Base-by-base conservation (phyloP, 495 filamentous ascomycete species). In the Penicillium antarcticum region DNA sequence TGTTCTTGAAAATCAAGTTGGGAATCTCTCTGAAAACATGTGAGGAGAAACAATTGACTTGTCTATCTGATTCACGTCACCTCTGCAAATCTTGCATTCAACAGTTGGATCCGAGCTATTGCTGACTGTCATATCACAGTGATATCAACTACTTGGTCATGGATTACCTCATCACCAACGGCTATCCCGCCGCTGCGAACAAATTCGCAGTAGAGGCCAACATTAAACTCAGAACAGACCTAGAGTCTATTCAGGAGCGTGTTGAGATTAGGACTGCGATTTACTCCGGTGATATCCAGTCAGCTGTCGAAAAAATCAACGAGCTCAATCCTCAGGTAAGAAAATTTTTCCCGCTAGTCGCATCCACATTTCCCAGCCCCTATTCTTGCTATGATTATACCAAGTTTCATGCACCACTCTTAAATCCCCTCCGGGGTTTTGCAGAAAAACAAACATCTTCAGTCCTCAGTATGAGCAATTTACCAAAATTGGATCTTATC, bases 361-460 rank as follows among this genome's bases (percentile, higher is more conserved):
- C 23, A 32, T 58, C 14, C 38, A 43, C 41, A 32, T 51, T 42
- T 36, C 45, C 24, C 45, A 31, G 36, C 19, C 52, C 11, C 45
- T 36, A 51, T 35, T 57, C 51, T 79, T 82, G 82, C 84, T 76
- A 92, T 91, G 92, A 97, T 97, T 95, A 95, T 75, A 89, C 68
- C 66, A 75, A 78, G 82, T 91, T 91, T 95, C 94, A 97, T 97
- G 92, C 95, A 99, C 92, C 92, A 97, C 92, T 91, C 92, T 87
- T 90, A 97, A 46, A 63, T 45, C 77, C 78, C 84, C 84, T 83
- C 76, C 71, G 81, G 65, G 84, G 82, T 82, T 68, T 80, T 89
- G 95, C 91, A 90, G 91, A 96, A 80, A 89, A 87, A 85, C 80
- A 89, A 86, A 85, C 86, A 83, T 86, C 88, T 88, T 91, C 87